These are phyloP conservation scores for Neonectria coccinea DNA, from an alignment of 2,329 filamentous ascomycete genomes.

Conservation along the genomic window DNA sequence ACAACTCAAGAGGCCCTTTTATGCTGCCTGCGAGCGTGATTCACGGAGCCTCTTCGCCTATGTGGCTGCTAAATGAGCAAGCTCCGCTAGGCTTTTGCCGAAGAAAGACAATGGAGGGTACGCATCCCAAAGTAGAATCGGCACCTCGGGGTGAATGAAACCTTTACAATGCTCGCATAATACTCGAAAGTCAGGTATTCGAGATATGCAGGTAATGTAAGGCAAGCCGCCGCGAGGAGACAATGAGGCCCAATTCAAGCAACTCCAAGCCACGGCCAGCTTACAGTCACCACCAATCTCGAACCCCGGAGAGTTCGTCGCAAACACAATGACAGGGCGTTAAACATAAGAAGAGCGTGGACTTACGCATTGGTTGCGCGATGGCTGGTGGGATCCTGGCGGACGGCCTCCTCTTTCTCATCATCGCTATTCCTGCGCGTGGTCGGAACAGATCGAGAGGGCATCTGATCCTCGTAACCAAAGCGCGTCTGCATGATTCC, in stretches of 20 bases:
- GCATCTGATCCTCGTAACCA: constrained; percentile 66
- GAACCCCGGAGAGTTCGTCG: not conserved
- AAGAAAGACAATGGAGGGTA: constrained; percentile 3
- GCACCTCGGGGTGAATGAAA: not conserved
- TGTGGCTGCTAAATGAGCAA: not conserved
- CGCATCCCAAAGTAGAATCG: not conserved
- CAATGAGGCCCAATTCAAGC: not conserved
- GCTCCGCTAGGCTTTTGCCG: constrained; percentile 1
- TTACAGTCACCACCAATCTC: constrained; percentile 1
- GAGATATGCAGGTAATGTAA: not conserved
- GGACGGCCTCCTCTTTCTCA: constrained; percentile 82
- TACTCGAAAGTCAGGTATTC: not conserved
- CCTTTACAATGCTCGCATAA: not conserved
- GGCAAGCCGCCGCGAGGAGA: not conserved
- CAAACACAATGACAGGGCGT: constrained; percentile 6
- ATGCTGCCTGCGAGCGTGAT: constrained; percentile 12
- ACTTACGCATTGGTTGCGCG: constrained; percentile 85
- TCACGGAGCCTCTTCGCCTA: constrained; percentile 11
- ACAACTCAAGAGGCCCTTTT: constrained; percentile 11
- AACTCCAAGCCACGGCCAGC: not conserved
- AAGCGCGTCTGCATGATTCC: constrained; percentile 70
- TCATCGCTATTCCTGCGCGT: constrained; percentile 93
- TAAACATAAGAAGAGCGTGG: constrained; percentile 26
- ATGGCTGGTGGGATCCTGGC: constrained; percentile 77
- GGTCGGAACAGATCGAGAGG: constrained; percentile 86